Evolutionary conservation across 164 flowering plant species (phyloP), one percentile per base, ranked within the genome.

Genomic region (Stephania yunnanensis): DNA sequence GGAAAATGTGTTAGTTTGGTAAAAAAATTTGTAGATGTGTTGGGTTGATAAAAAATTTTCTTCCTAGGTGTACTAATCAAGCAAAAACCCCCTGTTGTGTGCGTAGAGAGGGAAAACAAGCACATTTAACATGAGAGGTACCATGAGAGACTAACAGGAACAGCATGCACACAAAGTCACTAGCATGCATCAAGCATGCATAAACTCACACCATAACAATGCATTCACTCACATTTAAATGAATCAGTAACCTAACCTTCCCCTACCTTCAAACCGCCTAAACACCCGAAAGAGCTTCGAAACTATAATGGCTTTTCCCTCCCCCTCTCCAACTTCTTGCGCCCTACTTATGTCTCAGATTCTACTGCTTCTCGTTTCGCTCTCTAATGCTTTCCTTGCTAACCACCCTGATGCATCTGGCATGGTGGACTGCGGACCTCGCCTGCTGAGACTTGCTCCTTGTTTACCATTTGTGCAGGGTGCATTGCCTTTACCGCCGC

Each of bases 401-500:
- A 52, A 15, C 10, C 71, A 1, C 1, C 7, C 68, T 61, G 46
- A 44, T 46, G 9, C 70, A 19, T 61, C 73, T 29, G 80, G 84
- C 61, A 20, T 83, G 25, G 77, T 83, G 6, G 72, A 81, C 19
- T 93, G 97, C 66, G 79, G 81, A 1, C 72, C 88, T 0, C 73
- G 46, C 10, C 77, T 89, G 68, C 75, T 92, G 15, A 82, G 84
- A 4, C 80, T 93, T 11, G 73, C 81, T 0, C 79, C 94, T 0
- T 93, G 98, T 69, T 81, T 76, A 17, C 84, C 98, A 2, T 93
- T 87, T 36, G 90, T 90, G 70, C 95, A 90, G 73, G 97, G 95
- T 42, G 50, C 77, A 2, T 53, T 74, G 22, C 73, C 81, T 44
- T 29, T 73, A 1, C 95, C 97, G 0, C 69, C 71, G 1, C 82